phyloP scores from a whole-genome alignment of 345 rosid species.

The Melaleuca quinquenervia region DNA sequence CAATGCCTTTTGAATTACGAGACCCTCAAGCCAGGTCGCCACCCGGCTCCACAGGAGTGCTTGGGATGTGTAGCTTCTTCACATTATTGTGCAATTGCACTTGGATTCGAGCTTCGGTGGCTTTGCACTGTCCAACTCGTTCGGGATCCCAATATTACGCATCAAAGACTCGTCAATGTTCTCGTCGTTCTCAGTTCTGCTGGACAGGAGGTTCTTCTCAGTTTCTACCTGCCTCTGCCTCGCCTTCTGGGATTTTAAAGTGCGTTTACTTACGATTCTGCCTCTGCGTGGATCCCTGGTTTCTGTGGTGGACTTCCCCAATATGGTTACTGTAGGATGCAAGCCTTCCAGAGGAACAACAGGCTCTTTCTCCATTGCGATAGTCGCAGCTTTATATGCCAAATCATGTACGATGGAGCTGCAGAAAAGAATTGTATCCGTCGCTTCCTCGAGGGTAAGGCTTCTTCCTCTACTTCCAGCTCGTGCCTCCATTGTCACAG shows the following conservation, averaged over 20 bases:
- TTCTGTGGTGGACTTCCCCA: slow-evolving; percentile 52
- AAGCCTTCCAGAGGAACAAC: slow-evolving; percentile 41
- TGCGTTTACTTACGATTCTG: slow-evolving; percentile 33
- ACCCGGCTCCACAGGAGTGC: neutral
- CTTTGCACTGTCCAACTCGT: slow-evolving; percentile 45
- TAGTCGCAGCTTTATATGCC: slow-evolving; percentile 71
- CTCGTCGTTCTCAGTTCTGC: slow-evolving; percentile 70
- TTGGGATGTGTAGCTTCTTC: slow-evolving; percentile 8
- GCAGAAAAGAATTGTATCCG: slow-evolving; percentile 85
- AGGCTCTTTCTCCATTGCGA: slow-evolving; percentile 59
- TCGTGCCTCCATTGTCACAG: slow-evolving; percentile 45
- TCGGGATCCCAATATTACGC: slow-evolving; percentile 51
- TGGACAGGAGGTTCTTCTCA: slow-evolving; percentile 25
- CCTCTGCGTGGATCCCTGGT: slow-evolving; percentile 32
- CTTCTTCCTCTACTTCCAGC: slow-evolving; percentile 63
- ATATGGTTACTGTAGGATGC: slow-evolving; percentile 56
- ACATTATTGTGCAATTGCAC: slow-evolving; percentile 98
- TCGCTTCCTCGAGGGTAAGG: slow-evolving; percentile 94
- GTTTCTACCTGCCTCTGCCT: slow-evolving; percentile 46
- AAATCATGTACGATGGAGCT: slow-evolving; percentile 91
- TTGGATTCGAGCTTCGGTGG: slow-evolving; percentile 90
- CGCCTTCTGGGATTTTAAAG: slow-evolving; percentile 42
- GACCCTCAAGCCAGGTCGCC: neutral
- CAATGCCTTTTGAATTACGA: neutral
- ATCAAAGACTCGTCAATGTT: slow-evolving; percentile 48